Conservation (phyloP, 2,329 filamentous ascomycete genomes). For the Dothistroma septosporum region DNA sequence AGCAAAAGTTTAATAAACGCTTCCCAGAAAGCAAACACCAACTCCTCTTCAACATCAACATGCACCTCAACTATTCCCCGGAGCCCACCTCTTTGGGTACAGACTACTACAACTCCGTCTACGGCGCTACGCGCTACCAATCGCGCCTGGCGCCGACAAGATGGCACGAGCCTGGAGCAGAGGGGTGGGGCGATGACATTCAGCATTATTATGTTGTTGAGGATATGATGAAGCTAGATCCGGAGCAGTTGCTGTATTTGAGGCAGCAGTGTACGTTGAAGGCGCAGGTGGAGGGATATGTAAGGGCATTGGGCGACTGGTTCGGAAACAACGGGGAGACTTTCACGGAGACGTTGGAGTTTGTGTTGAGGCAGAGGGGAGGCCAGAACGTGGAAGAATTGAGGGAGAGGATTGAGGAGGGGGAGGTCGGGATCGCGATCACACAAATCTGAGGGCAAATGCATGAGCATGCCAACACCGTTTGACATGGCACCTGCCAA, state of each 20-base stretch:
- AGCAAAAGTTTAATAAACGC: slow-evolving; percentile 56
- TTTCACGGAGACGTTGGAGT: slow-evolving; percentile 55
- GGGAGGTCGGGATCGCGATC: slow-evolving; percentile 64
- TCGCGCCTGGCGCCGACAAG: slow-evolving; percentile 47
- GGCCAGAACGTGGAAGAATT: slow-evolving; percentile 51
- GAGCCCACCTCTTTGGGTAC: slow-evolving; percentile 28
- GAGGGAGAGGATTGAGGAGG: slow-evolving; percentile 61
- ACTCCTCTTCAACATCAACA: slow-evolving; percentile 46
- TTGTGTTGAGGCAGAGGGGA: slow-evolving; percentile 54
- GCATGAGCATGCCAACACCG: not conserved
- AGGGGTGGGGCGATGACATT: slow-evolving; percentile 63
- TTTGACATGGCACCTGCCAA: too few species aligned
- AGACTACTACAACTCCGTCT: slow-evolving; percentile 37
- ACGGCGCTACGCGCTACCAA: slow-evolving; percentile 38
- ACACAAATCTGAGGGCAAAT: not conserved
- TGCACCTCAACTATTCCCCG: slow-evolving; percentile 34
- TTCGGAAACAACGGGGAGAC: slow-evolving; percentile 62
- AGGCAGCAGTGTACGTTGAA: slow-evolving; percentile 55
- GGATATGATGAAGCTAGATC: slow-evolving; percentile 61
- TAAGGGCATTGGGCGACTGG: slow-evolving; percentile 54
- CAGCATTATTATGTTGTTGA: slow-evolving; percentile 61
- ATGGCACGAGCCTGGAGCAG: slow-evolving; percentile 51
- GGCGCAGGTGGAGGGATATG: slow-evolving; percentile 54
- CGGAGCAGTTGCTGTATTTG: slow-evolving; percentile 56
- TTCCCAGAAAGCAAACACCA: slow-evolving; percentile 47